phyloP scores from a whole-genome alignment of 164 flowering plant genomes.

The Sextonia rubra region DNA sequence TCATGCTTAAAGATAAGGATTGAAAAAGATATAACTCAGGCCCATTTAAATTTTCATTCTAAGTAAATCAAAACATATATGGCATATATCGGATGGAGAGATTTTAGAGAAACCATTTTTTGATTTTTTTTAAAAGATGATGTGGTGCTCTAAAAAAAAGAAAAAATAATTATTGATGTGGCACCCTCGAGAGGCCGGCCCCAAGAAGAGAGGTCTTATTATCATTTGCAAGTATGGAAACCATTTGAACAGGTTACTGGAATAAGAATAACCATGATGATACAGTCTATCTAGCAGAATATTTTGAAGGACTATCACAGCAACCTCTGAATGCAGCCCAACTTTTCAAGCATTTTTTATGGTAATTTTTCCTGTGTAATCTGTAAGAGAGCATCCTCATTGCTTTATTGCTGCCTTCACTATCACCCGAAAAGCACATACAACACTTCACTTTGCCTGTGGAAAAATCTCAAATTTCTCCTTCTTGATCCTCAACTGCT shows the following conservation, averaged over 20 bases:
- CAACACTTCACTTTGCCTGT: conserved; percentile 72
- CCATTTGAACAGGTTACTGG: conserved; percentile 6
- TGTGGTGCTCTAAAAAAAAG: too few species aligned
- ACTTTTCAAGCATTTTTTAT: conserved; percentile 71
- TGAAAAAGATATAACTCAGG: too few species aligned
- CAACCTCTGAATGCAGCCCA: conserved; percentile 92
- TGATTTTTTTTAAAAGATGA: too few species aligned
- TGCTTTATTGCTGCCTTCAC: conserved; percentile 84
- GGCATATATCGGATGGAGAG: too few species aligned
- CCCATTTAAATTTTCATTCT: too few species aligned
- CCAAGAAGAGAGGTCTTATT: too few species aligned
- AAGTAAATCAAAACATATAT: too few species aligned
- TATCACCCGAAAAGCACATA: conserved; percentile 79
- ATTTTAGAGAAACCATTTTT: too few species aligned
- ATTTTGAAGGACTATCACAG: background rate
- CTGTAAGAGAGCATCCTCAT: conserved; percentile 84
- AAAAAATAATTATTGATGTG: too few species aligned
- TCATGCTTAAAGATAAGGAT: too few species aligned
- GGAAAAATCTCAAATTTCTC: conserved; percentile 36
- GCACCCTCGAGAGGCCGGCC: too few species aligned
- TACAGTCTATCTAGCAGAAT: background rate
- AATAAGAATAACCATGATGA: background rate
- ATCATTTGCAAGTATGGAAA: too few species aligned
- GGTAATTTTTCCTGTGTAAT: conserved; percentile 86
- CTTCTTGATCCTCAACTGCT: conserved; percentile 12